Base-by-base conservation (phyloP, 2,329 filamentous ascomycete genomes). In the Epichloe hybrida region DNA sequence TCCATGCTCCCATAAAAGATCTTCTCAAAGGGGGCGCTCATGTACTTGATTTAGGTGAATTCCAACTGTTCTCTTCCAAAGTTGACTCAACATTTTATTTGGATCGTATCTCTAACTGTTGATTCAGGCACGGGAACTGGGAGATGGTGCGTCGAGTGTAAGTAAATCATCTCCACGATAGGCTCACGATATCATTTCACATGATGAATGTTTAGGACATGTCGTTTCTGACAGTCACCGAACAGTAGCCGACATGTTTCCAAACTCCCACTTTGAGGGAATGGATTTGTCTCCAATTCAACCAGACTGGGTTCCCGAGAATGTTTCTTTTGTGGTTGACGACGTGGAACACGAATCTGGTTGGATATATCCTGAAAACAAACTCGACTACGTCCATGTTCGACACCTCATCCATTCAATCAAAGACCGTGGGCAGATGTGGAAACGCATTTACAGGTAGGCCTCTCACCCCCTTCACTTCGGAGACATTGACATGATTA, bases 271-370 rank as follows among this genome's bases (percentile, higher is more conserved):
- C 34, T 70, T 77, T 43, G 69, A 70, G 40, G 73, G 73, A 53
- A 68, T 74, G 60, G 74, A 76, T 54, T 61, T 76, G 2, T 76
- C 74, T 1, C 73, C 73, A 0, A 77, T 76, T 40, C 74, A 77
- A 48, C 73, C 74, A 0, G 70, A 70, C 46, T 73, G 70, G 59
- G 72, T 76, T 0, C 73, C 73, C 2, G 66, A 71, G 48, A 77
- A 76, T 50, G 71, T 73, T n/a, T 65, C 69, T 23, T 76, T 76
- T 54, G 67, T 72, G 23, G 70, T 76, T 39, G 73, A 75, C 58
- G 74, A 77, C 55, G 71, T 76, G 48, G 74, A 77, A 53, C 69
- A 72, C 43, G 67, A 68, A 46, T 71, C 70, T 17, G 73, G 74
- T 15, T 77, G 73, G 74, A 66, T 69, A 3, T 69, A 74, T 50